Evolutionary conservation across 331 rosid species (phyloP).

Genomic region (Telfairia occidentalis): DNA sequence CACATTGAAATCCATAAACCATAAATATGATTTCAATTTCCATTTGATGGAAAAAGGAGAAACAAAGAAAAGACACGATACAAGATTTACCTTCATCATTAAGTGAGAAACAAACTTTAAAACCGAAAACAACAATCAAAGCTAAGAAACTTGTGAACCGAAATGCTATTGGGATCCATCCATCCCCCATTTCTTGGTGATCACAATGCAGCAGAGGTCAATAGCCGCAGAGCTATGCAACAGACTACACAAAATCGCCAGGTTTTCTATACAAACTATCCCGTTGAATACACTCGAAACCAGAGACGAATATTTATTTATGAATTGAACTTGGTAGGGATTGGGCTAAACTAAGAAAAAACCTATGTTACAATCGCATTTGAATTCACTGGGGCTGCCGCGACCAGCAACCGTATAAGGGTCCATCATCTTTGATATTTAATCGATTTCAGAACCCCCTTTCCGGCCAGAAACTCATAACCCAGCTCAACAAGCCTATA

Average conservation of each 20-base stretch:
- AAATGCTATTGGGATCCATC: conserved; percentile 43
- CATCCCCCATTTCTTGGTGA: conserved; percentile 56
- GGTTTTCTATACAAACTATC: conserved; percentile 26
- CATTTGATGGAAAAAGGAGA: background rate
- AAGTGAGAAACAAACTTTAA: conserved; percentile 37
- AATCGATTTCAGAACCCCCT: conserved; percentile 25
- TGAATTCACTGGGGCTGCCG: conserved; percentile 17
- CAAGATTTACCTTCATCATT: conserved; percentile 62
- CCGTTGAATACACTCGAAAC: conserved; percentile 8
- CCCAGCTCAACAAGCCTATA: conserved; percentile 20
- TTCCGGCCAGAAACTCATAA: conserved; percentile 26
- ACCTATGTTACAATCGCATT: conserved; percentile 26
- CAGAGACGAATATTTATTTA: background rate
- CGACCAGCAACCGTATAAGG: conserved; percentile 26
- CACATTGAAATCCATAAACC: background rate
- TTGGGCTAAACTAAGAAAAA: conserved; percentile 25
- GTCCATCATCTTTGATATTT: conserved; percentile 46
- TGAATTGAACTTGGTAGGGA: background rate
- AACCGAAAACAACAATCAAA: conserved; percentile 33
- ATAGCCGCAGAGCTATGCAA: conserved; percentile 27
- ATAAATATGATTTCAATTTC: background rate
- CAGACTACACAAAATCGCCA: conserved; percentile 42
- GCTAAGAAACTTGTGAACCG: conserved; percentile 38
- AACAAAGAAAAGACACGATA: background rate
- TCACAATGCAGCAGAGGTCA: conserved; percentile 31